Base-by-base conservation (phyloP, 352 stramenopile genomes). In the Phytophthora pinifolia region DNA sequence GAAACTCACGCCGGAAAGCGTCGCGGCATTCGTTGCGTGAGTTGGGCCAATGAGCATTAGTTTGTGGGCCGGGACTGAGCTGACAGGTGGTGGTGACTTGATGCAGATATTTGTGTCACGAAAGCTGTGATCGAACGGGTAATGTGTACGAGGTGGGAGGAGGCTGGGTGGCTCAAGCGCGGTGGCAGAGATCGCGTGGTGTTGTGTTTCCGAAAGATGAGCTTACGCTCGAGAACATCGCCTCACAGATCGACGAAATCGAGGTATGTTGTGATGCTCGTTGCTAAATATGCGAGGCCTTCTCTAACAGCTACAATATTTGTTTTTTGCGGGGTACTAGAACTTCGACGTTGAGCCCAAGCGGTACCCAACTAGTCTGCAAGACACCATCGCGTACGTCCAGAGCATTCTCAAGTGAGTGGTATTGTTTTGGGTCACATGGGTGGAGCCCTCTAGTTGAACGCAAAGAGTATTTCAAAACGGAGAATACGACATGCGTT, bases 91-190 rank as follows among this genome's bases (percentile, higher is more conserved):
- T 48, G 18, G 25, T 54, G 31, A 61, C 10, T 49, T 17, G 12
- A 50, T 42, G 18, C 37, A 82, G 78, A 9, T 96, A 92, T 63
- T 62, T 96, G 14, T 86, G 78, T 39, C 87, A 96, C 31, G 87
- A 95, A 47, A 88, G 58, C 44, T 92, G 75, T 53, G 66, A 67
- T n/a, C 70, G 75, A 47, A 86, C 64, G 1, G 86, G 86, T 3
- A 78, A 90, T 37, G 68, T 94, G 35, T 92, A 92, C 55, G 86
- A 96, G 54, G 79, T 94, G 17, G 86, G 80, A 20, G 87, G 76
- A 5, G 87, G 86, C 3, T 94, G 86, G 87, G 71, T 91, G 12
- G 72, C 82, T 0, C 62, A 82, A 49, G 76, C 89, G 30, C 80
- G 84, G 30, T 96, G 86, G 85, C 76, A 94, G 57, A 79, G 83